Conservation (phyloP, 352 stramenopile species). For the Globisporangium carolinianum region DNA sequence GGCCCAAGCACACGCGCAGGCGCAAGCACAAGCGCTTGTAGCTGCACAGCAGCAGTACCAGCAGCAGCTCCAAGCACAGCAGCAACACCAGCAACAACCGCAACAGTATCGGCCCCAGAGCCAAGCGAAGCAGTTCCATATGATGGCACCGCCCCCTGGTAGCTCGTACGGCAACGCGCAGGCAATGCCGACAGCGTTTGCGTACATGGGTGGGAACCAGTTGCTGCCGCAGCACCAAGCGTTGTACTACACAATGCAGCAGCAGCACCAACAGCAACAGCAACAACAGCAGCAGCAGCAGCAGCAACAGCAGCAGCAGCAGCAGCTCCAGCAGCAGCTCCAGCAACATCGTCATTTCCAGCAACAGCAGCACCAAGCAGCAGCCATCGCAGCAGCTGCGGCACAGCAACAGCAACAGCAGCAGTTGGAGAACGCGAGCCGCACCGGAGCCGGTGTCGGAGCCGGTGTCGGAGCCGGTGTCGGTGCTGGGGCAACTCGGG, state of each 20-base stretch:
- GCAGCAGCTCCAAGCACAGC: conserved; percentile 27
- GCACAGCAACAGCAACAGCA: conserved; percentile 11
- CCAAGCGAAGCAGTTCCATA: conserved; percentile 18
- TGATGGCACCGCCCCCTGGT: background rate
- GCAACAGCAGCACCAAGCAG: conserved; percentile 15
- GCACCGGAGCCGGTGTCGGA: no score
- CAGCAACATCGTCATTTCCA: conserved; percentile 35
- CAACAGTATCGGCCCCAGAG: conserved; percentile 30
- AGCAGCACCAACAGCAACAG: conserved; percentile 40
- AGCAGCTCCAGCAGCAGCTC: background rate
- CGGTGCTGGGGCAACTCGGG: background rate
- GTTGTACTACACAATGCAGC: conserved; percentile 9
- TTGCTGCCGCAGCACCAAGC: conserved; percentile 18
- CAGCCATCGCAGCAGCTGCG: conserved; percentile 8
- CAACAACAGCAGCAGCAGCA: conserved; percentile 15
- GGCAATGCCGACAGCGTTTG: conserved; percentile 8
- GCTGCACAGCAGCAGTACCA: conserved; percentile 28
- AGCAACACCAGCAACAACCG: conserved; percentile 28
- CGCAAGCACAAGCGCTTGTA: conserved; percentile 58
- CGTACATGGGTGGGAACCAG: no score
- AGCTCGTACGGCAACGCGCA: conserved; percentile 7
- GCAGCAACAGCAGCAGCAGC: conserved; percentile 20
- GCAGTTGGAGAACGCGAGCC: background rate
- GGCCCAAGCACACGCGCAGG: conserved; percentile 19
- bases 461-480: no score